phyloP scores from a whole-genome alignment of 1,139 yeast genomes.

The Fermentozyma sake region DNA sequence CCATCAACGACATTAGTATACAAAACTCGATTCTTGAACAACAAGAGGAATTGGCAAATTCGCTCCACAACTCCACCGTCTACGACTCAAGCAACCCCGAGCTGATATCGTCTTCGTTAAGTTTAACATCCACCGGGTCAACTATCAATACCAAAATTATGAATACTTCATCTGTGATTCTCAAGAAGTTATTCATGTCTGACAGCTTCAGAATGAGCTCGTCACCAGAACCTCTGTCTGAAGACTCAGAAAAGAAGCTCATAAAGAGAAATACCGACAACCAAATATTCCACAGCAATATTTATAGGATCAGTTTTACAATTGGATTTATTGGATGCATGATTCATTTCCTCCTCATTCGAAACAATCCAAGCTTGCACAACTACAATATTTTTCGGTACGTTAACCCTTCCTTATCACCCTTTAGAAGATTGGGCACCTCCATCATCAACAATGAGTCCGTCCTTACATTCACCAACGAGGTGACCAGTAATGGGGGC shows the following conservation, averaged over 20 bases:
- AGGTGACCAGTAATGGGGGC: conserved; percentile 10
- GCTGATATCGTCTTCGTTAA: conserved; percentile 37
- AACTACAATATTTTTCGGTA: conserved; percentile 9
- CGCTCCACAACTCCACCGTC: conserved; percentile 16
- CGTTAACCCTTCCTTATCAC: conserved; percentile 5
- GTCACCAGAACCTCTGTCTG: conserved; percentile 5
- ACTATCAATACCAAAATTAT: conserved; percentile 26
- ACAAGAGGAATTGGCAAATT: conserved; percentile 24
- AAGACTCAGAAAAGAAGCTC: conserved; percentile 9
- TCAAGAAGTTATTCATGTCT: conserved; percentile 26
- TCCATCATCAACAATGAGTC: no score
- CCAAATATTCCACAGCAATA: conserved; percentile 10
- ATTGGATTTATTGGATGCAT: conserved; percentile 41
- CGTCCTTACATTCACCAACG: conserved; percentile 7
- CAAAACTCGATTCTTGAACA: conserved; percentile 18
- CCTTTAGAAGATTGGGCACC: conserved; percentile 1
- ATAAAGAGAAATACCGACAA: conserved; percentile 6
- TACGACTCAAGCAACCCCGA: conserved; percentile 14
- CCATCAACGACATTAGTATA: conserved; percentile 16
- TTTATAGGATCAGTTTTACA: conserved; percentile 35
- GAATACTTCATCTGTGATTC: conserved; percentile 27
- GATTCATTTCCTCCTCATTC: conserved; percentile 31
- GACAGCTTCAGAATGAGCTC: no score
- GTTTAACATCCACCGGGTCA: conserved; percentile 28
- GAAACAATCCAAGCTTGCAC: conserved; percentile 17